These are phyloP conservation scores for Plasmodium berghei DNA, from an alignment of 169 alveolate genomes.

Conservation along the genomic window DNA sequence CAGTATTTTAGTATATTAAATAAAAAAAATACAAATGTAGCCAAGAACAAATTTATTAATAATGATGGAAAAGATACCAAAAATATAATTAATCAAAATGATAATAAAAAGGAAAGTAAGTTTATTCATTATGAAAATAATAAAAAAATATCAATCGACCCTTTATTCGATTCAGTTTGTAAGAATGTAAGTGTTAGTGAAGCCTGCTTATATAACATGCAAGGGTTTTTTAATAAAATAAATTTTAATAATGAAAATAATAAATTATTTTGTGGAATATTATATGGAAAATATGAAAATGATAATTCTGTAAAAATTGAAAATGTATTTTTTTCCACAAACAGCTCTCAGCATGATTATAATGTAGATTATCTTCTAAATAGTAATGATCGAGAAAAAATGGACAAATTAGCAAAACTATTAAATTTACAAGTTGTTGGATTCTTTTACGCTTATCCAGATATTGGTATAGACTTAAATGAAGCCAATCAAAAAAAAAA, in stretches of 20 bases:
- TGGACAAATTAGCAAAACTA: constrained; percentile 49
- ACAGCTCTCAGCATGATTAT: constrained; percentile 13
- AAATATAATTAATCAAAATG: background rate
- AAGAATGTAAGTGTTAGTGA: constrained; percentile 74
- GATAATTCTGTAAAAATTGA: constrained; percentile 43
- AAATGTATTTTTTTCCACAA: constrained; percentile 60
- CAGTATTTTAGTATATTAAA: background rate
- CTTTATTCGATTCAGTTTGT: constrained; percentile 46
- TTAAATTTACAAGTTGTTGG: constrained; percentile 65
- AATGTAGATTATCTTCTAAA: constrained; percentile 49
- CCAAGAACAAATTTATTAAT: background rate
- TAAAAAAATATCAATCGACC: constrained; percentile 52
- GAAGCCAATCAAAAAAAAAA: constrained; percentile 48
- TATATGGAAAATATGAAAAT: constrained; percentile 61
- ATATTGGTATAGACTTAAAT: constrained; percentile 50
- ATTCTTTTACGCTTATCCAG: constrained; percentile 68
- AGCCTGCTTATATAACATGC: constrained; percentile 66
- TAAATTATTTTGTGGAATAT: constrained; percentile 39
- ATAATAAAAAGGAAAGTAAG: constrained; percentile 35
- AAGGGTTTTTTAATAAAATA: constrained; percentile 46
- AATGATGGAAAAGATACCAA: background rate
- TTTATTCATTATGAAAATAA: constrained; percentile 48
- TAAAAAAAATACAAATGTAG: background rate
- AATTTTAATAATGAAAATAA: constrained; percentile 14
- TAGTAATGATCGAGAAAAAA: constrained; percentile 68